Percentiles rank a stretch among this genome's conserved stretches.
These are phyloP conservation scores for Fusarium sulawesiense DNA, from an alignment of 2,329 filamentous ascomycete genomes.

Conservation along the genomic window DNA sequence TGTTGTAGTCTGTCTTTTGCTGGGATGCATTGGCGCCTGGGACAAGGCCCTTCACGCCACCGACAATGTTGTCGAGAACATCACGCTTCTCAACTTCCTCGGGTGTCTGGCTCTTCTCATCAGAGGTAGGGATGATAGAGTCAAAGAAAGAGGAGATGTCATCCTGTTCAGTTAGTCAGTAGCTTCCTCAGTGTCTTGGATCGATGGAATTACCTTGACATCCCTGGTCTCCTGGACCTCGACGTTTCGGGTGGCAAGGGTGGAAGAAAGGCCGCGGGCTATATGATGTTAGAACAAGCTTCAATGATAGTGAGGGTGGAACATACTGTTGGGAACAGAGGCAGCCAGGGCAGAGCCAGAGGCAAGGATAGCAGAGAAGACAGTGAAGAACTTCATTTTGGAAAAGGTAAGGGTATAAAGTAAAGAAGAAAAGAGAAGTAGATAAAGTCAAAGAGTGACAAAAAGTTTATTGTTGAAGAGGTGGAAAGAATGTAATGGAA, in stretches of 20 bases:
- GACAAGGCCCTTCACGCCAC: not conserved
- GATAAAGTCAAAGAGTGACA: not conserved
- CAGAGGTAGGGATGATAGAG: not conserved
- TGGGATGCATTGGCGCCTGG: not conserved
- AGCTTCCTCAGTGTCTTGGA: too few species aligned
- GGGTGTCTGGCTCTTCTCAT: not conserved
- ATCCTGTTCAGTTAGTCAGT: not conserved
- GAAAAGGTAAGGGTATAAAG: not conserved
- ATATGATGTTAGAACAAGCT: not conserved
- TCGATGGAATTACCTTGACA: not conserved
- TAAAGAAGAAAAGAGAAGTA: not conserved
- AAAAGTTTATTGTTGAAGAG: not conserved
- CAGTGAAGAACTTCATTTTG: slow-evolving; percentile 3
- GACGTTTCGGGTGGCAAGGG: not conserved
- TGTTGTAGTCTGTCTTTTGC: not conserved
- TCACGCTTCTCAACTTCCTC: not conserved
- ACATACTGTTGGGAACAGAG: not conserved
- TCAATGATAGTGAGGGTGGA: accelerated
- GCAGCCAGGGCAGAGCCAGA: not conserved
- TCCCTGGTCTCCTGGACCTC: not conserved
- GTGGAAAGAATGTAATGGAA: not conserved
- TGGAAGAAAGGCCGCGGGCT: not conserved
- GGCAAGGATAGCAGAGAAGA: not conserved
- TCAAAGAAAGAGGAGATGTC: not conserved
- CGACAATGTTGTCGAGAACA: not conserved